Conservation (phyloP, 2,329 filamentous ascomycete species). For the Rutstroemia sp. region DNA sequence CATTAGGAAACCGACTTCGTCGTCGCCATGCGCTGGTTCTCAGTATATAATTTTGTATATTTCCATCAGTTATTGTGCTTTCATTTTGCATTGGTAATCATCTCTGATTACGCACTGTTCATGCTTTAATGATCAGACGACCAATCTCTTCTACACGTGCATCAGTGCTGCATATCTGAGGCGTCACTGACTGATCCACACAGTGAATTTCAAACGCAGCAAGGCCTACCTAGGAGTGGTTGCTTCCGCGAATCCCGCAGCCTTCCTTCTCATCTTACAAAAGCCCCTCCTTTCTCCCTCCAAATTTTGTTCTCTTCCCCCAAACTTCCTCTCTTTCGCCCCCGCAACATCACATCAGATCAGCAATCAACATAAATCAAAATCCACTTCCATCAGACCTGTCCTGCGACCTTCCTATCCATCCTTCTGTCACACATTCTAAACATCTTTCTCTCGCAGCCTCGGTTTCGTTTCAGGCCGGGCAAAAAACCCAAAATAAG, state of each 20-base stretch:
- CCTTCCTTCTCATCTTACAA: neutral
- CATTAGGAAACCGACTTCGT: conserved; percentile 16
- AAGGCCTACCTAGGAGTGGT: neutral
- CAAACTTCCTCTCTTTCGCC: neutral
- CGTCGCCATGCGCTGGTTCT: conserved; percentile 10
- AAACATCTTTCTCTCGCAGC: neutral
- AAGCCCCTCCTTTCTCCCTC: neutral
- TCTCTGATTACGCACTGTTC: neutral
- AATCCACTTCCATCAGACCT: neutral
- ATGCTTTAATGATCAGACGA: neutral
- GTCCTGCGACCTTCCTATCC: neutral
- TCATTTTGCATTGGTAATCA: neutral
- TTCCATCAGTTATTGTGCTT: conserved; percentile 7
- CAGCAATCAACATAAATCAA: neutral
- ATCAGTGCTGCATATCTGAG: neutral
- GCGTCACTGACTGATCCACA: neutral
- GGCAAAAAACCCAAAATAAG: neutral
- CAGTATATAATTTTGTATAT: conserved; percentile 12
- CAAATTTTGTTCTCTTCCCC: neutral
- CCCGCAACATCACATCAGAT: neutral
- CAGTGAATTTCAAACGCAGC: neutral
- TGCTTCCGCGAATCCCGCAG: neutral
- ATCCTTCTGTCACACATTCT: conserved; percentile 2
- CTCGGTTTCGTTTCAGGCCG: neutral
- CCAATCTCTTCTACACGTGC: conserved; percentile 1